Base-by-base conservation (phyloP, 805 yeast genomes). In the Candida michaelii region DNA sequence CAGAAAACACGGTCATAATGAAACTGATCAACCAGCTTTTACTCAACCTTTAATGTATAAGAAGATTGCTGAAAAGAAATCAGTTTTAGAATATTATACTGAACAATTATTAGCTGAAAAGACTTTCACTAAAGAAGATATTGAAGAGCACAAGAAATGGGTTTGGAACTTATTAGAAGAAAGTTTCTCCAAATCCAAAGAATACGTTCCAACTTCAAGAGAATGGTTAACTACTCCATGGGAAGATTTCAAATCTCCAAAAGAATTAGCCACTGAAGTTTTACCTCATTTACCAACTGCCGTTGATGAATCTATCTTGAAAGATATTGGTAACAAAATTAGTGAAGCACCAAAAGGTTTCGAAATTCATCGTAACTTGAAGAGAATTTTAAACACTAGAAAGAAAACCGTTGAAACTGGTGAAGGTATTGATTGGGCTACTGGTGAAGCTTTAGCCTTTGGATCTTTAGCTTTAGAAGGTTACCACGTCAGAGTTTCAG, bases 211-310 rank as follows among this genome's bases (percentile, higher is more conserved):
- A 56, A 84, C 89, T 50, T 79, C 91, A 23, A 82, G 96, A 75
- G 97, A 91, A 73, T 93, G 99, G 99, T 79, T 93, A 58, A 87
- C 99, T 42, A 87, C 97, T 34, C 93, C 97, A 54, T 93, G 99
- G 99, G 97, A 90, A 69, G 96, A 89, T 54, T 93, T 93, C 78
- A 95, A 95, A 77, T 87, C 97, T 42, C 97, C 97, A 63, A 89
- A 82, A 69, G 98, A 90, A 71, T 80, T 93, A 58, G 97, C 97
- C 31, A 87, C 93, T 44, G 98, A 93, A 73, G 77, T 93, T 37
- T 77, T 93, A 62, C 97, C 98, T 34, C 97, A 93, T 65, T 81
- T 88, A 62, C 97, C 98, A 66, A 93, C 99, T 40, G 93, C 87
- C 48, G 88, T 93, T 49, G 79, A 81, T 36, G 91, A 77, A 57